phyloP scores from a whole-genome alignment of 768 basidiomycete species.

The Russula vinacea region DNA sequence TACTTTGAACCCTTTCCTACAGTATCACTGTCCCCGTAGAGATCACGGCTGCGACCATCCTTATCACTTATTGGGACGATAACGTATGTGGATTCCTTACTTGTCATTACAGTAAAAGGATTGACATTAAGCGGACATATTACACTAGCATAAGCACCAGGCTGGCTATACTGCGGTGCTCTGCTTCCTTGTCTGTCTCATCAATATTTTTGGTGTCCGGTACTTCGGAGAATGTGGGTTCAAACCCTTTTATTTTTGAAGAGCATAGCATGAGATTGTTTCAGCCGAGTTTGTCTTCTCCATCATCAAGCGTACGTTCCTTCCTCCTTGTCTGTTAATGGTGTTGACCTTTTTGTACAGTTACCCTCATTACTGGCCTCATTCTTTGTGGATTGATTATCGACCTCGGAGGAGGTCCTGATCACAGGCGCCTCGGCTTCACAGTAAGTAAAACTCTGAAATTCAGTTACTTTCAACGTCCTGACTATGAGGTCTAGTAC shows the following conservation, averaged over 20 bases:
- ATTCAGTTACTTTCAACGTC: neutral
- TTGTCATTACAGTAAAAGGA: neutral
- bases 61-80: slow-evolving; percentile 70
- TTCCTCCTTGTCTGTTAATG: slow-evolving; percentile 4
- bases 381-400: slow-evolving; percentile 63
- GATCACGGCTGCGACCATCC: slow-evolving; percentile 65
- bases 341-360: slow-evolving; percentile 37
- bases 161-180: slow-evolving; percentile 58
- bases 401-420: slow-evolving; percentile 75
- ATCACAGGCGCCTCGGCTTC: slow-evolving; percentile 65
- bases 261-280: neutral
- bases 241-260: neutral
- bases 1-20: neutral
- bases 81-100: slow-evolving; percentile 41
- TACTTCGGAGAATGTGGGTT: slow-evolving; percentile 56
- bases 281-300: slow-evolving; percentile 64
- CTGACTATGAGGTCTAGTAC: slow-evolving; percentile 40
- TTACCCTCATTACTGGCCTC: slow-evolving; percentile 58
- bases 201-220: slow-evolving; percentile 72
- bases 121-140: neutral
- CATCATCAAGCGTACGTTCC: slow-evolving; percentile 54
- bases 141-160: slow-evolving; percentile 45
- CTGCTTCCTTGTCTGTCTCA: slow-evolving; percentile 52
- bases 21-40: slow-evolving; percentile 67
- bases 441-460: slow-evolving; percentile 41